Base-by-base conservation (phyloP, 2,329 filamentous ascomycete species). In the Xylaria sp. region DNA sequence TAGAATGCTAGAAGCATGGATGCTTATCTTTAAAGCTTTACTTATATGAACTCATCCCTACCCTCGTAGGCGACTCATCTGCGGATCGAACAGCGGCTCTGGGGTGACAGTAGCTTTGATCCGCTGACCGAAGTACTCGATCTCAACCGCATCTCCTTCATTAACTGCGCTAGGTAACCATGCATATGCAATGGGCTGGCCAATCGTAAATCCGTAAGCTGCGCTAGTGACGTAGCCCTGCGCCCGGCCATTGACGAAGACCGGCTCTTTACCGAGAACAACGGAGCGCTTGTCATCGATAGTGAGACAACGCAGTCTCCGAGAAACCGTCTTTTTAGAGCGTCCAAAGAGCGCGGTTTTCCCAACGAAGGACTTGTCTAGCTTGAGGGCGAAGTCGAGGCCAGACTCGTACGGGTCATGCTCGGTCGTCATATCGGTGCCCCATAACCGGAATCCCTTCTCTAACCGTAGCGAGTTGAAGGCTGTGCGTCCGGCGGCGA, bases 391-490 rank as follows among this genome's bases (percentile, higher is more conserved):
- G 56, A 72, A 72, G 40, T 64, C 67, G 26, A 72, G 65, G 2
- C 67, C 70, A 31, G 65, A 49, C 42, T 72, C 70, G 59, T 61
- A 72, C 6, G 67, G 67, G 60, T 72, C 65, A 51, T 72, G 70
- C 63, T 72, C 70, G 6, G 70, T 68, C 5, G 58, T 70, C 65
- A 70, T 53, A 57, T 72, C 70, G 26, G 67, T 61, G 56, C 70
- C 70, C 65, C 65, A 72, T 36, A 67, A 31, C 31, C 67, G 65
- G 62, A 70, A 70, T 0, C 70, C 67, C 62, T 70, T 70, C 59
- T 72, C 70, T 7, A 72, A 26, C 40, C 70, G 65, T 56, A 72
- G 40, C 38, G 67, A 66, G 38, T 72, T 71, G 67, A 72, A 66
- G 4, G 70, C 70, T 1, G 62, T 63, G 28, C 70, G 70, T 2